Conservation (phyloP, 805 yeast species). For the Candida argentea region DNA sequence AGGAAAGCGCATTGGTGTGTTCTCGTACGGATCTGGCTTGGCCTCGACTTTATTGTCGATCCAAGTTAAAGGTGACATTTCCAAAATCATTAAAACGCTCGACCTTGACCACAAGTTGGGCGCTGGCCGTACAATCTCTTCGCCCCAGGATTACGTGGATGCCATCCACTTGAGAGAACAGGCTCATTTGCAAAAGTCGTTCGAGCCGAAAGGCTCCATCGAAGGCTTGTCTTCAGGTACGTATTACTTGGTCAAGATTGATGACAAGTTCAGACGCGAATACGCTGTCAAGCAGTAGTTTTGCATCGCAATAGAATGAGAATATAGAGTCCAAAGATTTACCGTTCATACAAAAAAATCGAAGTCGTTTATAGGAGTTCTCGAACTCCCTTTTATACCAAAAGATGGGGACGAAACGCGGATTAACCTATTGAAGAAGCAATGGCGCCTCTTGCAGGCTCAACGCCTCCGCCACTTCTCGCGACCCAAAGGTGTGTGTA, state of each 20-base stretch:
- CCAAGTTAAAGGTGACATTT: constrained; percentile 71
- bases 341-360: too few relatives aligned
- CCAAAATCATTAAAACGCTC: constrained; percentile 52
- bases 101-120: constrained; percentile 60
- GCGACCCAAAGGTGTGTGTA: too few relatives aligned
- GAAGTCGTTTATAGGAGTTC: too few relatives aligned
- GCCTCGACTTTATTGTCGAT: constrained; percentile 85
- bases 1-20: constrained; percentile 79
- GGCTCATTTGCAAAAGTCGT: constrained; percentile 73
- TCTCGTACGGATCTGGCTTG: constrained; percentile 97
- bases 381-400: too few relatives aligned
- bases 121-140: constrained; percentile 46
- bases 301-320: neutral
- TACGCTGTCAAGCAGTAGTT: constrained; percentile 59
- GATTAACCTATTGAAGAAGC: too few relatives aligned
- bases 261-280: constrained; percentile 80
- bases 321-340: too few relatives aligned
- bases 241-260: constrained; percentile 74
- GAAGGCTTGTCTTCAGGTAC: constrained; percentile 67
- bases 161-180: constrained; percentile 82
- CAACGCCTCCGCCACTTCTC: too few relatives aligned
- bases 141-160: constrained; percentile 76
- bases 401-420: too few relatives aligned
- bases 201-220: constrained; percentile 69
- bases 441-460: too few relatives aligned